A percentile compares a stretch with the other conserved stretches of the same genome.
These are phyloP conservation scores for Tolypocladium cylindrosporum DNA, from an alignment of 2,329 filamentous ascomycete species.

Conservation along the genomic window DNA sequence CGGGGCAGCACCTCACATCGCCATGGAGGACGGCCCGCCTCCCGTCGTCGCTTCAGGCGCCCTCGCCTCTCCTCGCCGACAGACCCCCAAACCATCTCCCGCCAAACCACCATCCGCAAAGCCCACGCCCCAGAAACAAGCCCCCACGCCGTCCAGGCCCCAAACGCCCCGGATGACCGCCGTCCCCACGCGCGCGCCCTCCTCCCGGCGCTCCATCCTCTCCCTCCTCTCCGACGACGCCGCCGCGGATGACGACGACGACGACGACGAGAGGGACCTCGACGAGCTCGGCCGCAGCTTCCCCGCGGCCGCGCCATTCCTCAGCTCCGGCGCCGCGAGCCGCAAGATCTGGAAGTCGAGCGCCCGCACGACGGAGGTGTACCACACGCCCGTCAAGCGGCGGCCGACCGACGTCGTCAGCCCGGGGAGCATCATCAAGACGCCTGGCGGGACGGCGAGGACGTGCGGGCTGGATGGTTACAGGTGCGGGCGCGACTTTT, in stretches of 20 bases:
- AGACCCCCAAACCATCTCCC: constrained; percentile 6
- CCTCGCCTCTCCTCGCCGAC: not conserved
- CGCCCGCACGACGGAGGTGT: constrained; percentile 17
- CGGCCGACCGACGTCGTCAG: constrained; percentile 10
- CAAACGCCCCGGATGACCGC: constrained; percentile 15
- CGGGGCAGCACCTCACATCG: not conserved
- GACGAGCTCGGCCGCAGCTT: constrained; percentile 17
- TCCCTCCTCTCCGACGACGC: constrained; percentile 30
- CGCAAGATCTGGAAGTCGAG: constrained; percentile 18
- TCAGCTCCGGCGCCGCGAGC: constrained; percentile 8
- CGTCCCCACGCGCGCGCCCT: constrained; percentile 14
- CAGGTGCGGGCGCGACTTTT: constrained; percentile 47
- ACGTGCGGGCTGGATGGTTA: constrained; percentile 47
- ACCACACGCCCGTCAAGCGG: constrained; percentile 16
- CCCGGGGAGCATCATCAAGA: constrained; percentile 23
- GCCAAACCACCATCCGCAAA: constrained; percentile 4
- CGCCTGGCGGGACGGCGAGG: constrained; percentile 38
- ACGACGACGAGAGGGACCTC: constrained; percentile 14
- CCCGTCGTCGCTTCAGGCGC: not conserved
- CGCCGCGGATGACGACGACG: constrained; percentile 16
- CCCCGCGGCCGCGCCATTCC: constrained; percentile 4
- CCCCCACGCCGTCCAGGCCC: constrained; percentile 9
- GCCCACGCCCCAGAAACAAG: not conserved
- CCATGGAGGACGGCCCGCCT: not conserved
- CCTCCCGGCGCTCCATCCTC: constrained; percentile 26